Evolutionary conservation across 1,284 basidiomycete species (phyloP), one percentile per base, ranked within the genome.

Genomic region (Microstroma glucosiphilum): DNA sequence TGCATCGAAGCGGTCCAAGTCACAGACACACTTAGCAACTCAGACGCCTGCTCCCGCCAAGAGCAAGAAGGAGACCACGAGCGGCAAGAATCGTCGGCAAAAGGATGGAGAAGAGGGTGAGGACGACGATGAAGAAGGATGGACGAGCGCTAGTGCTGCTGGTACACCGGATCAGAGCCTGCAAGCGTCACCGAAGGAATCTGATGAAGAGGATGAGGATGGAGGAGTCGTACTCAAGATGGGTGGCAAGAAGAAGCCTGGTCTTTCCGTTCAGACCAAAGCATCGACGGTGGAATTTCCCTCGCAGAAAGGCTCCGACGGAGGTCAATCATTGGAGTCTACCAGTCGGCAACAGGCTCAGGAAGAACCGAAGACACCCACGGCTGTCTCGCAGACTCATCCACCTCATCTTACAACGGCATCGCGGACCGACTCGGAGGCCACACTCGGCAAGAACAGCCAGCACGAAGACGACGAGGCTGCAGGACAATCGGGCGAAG

Each of bases 1-100:
- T 30, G 59, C 66, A 51, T 21, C 13, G 57, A 73, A 73, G 56
- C 64, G 71, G 3, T 69, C 66, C 58, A 73, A 72, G 49, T 73
- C 71, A 1, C 68, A 64, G 41, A 72, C 71, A 0, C 64, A 70
- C 43, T 61, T 73, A 23, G 69, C 59, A 19, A 58, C 26, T 19
- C 46, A n/a, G 56, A 57, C 6, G 67, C 6, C 46, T 63, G 56
- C 60, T 63, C 8, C 43, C 40, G 55, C 48, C 23, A 17, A n/a
- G 41, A 40, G n/a, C 21, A 25, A n/a, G 41, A 19, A n/a, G 42
- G 59, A 26, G 6, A 4, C 30, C 13, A 43, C 40, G 64, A 64
- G 58, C 56, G 37, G 54, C 17, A 58, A 59, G 46, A 53, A 60
- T n/a, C 46, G 30, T 19, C 40, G 41, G 26, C 23, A 60, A 30